Base-by-base conservation (phyloP, 2,329 filamentous ascomycete genomes). In the Zasmidium cellare region DNA sequence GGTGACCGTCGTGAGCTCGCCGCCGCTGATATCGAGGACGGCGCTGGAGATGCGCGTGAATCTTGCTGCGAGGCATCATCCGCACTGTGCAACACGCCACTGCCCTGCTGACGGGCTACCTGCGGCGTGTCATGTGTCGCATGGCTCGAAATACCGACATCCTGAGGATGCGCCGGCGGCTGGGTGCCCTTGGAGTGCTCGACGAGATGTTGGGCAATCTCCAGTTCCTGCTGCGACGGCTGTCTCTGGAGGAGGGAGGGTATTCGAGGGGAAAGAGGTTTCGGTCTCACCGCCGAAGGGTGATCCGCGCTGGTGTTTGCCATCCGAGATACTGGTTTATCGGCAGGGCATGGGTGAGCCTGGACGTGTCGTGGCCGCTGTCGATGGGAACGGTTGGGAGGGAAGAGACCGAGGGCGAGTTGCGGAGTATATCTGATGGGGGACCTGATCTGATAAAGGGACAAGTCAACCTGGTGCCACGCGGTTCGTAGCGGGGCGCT, bases 221-320 rank as follows among this genome's bases (percentile, higher is more conserved):
- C 79, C 23, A 81, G 71, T 62, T 82, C 79, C 69, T 81, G 76
- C 62, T 75, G 75, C 55, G 79, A 80, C 3, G 76, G 76, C 56
- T 79, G 56, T 55, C 63, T 57, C 41, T 61, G 57, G 41, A 65
- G 57, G 12, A 65, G 54, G 20, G 60, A 56, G 5, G 60, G 53
- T 20, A 65, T 65, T 50, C 56, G 53, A 3, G 61, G 63, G 14
- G 63, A 65, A 9, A 65, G 38, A 23, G 58, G 53, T 54, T 53
- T 59, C 12, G 51, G 51, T 47, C 52, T 55, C 22, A 59, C 47
- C 38, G 56, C 51, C 23, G 49, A 35, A 2, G 52, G 18, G 22
- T 25, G 53, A 28, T 55, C 51, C 46, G 54, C 50, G 44, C 51
- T 58, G 24, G 52, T 46, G 51, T 55, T 61, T 20, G 59, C 59